Evolutionary conservation across 106 monocot genomes (phyloP).

Genomic region (Phalaenopsis equestris): DNA sequence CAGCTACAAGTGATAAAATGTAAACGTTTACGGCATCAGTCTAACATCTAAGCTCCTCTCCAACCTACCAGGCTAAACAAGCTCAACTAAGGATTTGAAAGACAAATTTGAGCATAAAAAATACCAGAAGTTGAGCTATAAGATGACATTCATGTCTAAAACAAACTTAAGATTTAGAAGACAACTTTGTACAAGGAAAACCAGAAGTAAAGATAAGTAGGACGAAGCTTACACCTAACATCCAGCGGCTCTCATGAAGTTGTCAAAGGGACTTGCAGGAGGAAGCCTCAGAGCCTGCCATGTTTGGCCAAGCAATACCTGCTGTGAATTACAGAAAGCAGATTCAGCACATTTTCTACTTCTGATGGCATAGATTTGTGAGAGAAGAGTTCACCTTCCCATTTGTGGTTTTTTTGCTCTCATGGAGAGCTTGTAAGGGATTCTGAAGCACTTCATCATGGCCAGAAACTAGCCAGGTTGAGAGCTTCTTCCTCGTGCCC

Average conservation of each 20-base stretch:
- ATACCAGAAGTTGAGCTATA: not conserved
- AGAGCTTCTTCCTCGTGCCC: conserved; percentile 82
- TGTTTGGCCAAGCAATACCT: conserved; percentile 21
- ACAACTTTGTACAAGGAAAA: not conserved
- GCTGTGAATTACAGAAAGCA: conserved; percentile 13
- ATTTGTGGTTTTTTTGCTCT: conserved; percentile 11
- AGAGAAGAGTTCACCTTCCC: conserved; percentile 22
- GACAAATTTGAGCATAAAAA: not conserved
- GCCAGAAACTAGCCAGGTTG: conserved; percentile 70
- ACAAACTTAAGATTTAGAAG: not conserved
- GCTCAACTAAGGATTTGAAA: not conserved
- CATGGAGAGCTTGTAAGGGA: conserved; percentile 2
- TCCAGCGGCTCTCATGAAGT: conserved; percentile 87
- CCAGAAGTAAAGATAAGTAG: too few species aligned
- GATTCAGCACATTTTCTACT: not conserved
- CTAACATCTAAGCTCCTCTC: not conserved
- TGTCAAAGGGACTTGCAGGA: conserved; percentile 94
- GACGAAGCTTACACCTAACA: conserved; percentile 13
- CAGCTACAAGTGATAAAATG: not conserved
- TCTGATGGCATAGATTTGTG: not conserved
- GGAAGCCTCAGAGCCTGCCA: conserved; percentile 56
- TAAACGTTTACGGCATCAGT: not conserved
- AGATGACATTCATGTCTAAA: too few species aligned
- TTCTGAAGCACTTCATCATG: conserved; percentile 35
- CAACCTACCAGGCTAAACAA: not conserved